These are phyloP conservation scores for Turritis glabra DNA, from an alignment of 345 rosid genomes.

Conservation along the genomic window DNA sequence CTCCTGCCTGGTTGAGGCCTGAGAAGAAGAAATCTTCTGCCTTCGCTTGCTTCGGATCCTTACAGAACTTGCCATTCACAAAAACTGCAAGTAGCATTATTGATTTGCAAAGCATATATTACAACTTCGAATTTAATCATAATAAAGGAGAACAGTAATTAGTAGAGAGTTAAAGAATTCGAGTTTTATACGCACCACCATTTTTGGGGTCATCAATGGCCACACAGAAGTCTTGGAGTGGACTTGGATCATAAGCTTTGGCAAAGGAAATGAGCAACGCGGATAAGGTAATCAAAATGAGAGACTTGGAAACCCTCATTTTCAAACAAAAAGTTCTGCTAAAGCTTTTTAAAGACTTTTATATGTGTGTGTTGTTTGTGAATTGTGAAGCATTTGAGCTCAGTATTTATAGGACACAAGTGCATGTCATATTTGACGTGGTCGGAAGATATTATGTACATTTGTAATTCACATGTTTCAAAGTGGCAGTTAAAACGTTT, in stretches of 20 bases:
- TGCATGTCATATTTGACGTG: conserved; percentile 22
- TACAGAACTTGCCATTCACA: conserved; percentile 38
- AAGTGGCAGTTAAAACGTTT: conserved; percentile 27
- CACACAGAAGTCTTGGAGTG: conserved; percentile 34
- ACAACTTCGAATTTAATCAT: not conserved
- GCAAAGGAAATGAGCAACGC: not conserved
- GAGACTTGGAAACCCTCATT: not conserved
- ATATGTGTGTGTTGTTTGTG: not conserved
- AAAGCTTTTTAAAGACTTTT: not conserved
- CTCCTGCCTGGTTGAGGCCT: conserved; percentile 25
- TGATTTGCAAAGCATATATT: not conserved
- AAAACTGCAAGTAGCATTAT: conserved; percentile 23
- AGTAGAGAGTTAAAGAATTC: not conserved
- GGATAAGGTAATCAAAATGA: not conserved
- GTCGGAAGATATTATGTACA: not conserved
- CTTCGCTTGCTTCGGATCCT: conserved; percentile 26
- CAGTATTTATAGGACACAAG: conserved; percentile 1
- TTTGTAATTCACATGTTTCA: not conserved
- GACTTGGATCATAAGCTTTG: conserved; percentile 29
- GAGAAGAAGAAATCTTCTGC: conserved; percentile 28
- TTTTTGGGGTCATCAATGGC: conserved; percentile 15
- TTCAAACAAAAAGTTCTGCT: not conserved
- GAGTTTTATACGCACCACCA: conserved; percentile 24
- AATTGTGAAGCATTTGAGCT: not conserved
- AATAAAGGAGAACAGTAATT: not conserved